Conservation (phyloP, 1,139 yeast genomes). For the Zygosaccharomyces pseudobailii region DNA sequence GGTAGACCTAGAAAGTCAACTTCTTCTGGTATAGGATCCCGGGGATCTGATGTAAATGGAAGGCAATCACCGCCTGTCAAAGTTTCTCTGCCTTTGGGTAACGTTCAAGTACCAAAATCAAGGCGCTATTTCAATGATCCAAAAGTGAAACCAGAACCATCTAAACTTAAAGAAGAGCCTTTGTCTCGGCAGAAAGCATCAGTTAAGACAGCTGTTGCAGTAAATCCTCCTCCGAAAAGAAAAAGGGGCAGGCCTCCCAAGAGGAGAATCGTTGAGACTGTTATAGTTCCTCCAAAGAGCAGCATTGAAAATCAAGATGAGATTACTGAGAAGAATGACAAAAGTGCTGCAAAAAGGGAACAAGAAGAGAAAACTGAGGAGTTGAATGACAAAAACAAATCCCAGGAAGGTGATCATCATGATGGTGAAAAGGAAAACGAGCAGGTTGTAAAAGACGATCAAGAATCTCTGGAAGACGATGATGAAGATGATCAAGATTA, state of each 20-base stretch:
- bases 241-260: constrained; percentile 35
- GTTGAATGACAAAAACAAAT: constrained; percentile 4
- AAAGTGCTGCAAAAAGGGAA: constrained; percentile 5
- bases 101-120: constrained; percentile 28
- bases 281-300: constrained; percentile 11
- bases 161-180: not conserved
- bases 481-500: not conserved
- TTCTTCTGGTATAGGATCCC: constrained; percentile 4
- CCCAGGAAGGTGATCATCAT: not conserved
- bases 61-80: constrained; percentile 10
- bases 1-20: constrained; percentile 34
- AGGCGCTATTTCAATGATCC: constrained; percentile 36
- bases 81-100: constrained; percentile 27
- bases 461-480: constrained; percentile 1
- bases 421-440: constrained; percentile 5
- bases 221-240: constrained; percentile 14
- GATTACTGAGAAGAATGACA: constrained; percentile 1
- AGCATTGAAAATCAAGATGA: constrained; percentile 3
- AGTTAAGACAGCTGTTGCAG: constrained; percentile 1
- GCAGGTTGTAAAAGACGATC: constrained; percentile 7
- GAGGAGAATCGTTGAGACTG: constrained; percentile 27
- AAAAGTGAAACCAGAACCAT: constrained; percentile 11
- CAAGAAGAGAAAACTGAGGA: constrained; percentile 2
- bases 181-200: not conserved
- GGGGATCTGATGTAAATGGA: constrained; percentile 3